These are phyloP conservation scores for Tardiomyces depauwii DNA, from an alignment of 1,139 yeast species.

Conservation along the genomic window DNA sequence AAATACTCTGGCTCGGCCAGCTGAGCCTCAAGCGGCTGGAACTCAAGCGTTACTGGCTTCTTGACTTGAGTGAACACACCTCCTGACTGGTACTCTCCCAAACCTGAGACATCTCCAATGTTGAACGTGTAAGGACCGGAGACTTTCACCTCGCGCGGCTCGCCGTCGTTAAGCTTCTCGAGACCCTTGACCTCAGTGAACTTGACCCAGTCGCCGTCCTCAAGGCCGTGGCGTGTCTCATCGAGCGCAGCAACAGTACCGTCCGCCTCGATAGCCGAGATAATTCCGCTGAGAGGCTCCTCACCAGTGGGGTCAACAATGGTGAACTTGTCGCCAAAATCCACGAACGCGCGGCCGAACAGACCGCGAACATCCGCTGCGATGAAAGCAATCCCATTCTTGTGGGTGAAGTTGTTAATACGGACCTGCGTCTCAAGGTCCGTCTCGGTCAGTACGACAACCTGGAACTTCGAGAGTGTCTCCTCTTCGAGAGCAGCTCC, in stretches of 20 bases:
- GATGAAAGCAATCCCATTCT: conserved; percentile 64
- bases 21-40: conserved; percentile 55
- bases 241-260: conserved; percentile 91
- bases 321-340: conserved; percentile 72
- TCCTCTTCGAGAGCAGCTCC: conserved; percentile 36
- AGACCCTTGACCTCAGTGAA: conserved; percentile 79
- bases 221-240: conserved; percentile 85
- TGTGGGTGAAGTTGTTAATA: conserved; percentile 68
- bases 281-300: conserved; percentile 79
- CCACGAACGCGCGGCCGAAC: conserved; percentile 83
- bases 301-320: conserved; percentile 86
- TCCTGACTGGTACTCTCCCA: conserved; percentile 66
- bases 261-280: conserved; percentile 75
- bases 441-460: conserved; percentile 73
- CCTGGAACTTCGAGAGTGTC: conserved; percentile 49
- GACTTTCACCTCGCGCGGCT: conserved; percentile 66
- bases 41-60: conserved; percentile 55
- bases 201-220: conserved; percentile 84
- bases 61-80: conserved; percentile 92
- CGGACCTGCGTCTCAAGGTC: conserved; percentile 63
- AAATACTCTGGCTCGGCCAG: conserved; percentile 67
- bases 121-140: conserved; percentile 90
- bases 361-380: conserved; percentile 77
- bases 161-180: conserved; percentile 52
- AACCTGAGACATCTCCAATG: conserved; percentile 37